Evolutionary conservation across 2,329 filamentous ascomycete genomes (phyloP).

Genomic region (Curvularia eragrostidis): DNA sequence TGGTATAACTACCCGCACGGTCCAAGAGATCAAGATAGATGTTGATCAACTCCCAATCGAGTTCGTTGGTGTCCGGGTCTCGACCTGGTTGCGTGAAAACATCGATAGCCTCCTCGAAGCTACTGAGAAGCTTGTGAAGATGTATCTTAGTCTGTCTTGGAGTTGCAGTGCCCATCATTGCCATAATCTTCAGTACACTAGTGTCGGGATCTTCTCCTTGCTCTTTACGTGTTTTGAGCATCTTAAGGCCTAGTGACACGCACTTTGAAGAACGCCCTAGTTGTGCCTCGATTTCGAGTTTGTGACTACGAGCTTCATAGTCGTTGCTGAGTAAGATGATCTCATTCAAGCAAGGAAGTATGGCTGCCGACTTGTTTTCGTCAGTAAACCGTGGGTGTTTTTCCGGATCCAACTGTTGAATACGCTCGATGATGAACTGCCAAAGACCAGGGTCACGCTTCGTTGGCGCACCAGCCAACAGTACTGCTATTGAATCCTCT

Average conservation of each 20-base stretch:
- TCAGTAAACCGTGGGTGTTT: conserved; percentile 40
- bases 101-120: conserved; percentile 61
- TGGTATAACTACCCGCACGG: conserved; percentile 65
- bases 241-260: conserved; percentile 56
- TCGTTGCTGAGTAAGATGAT: conserved; percentile 62
- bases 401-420: conserved; percentile 53
- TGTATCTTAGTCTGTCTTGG: conserved; percentile 55
- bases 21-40: conserved; percentile 84
- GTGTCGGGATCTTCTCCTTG: conserved; percentile 51
- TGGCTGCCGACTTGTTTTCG: conserved; percentile 36
- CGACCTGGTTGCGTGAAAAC: conserved; percentile 54
- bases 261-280: conserved; percentile 44
- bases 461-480: conserved; percentile 65
- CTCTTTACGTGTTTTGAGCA: conserved; percentile 61
- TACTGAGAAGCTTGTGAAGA: conserved; percentile 56
- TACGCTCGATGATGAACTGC: conserved; percentile 63
- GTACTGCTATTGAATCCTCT: conserved; percentile 62
- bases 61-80: conserved; percentile 54
- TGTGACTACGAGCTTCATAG: conserved; percentile 61
- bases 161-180: conserved; percentile 62
- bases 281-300: conserved; percentile 63
- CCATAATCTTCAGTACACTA: conserved; percentile 62
- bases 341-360: conserved; percentile 48
- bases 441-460: conserved; percentile 64
- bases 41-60: conserved; percentile 81